Conservation (phyloP, 768 basidiomycete genomes). For the Wakefieldia striispora region DNA sequence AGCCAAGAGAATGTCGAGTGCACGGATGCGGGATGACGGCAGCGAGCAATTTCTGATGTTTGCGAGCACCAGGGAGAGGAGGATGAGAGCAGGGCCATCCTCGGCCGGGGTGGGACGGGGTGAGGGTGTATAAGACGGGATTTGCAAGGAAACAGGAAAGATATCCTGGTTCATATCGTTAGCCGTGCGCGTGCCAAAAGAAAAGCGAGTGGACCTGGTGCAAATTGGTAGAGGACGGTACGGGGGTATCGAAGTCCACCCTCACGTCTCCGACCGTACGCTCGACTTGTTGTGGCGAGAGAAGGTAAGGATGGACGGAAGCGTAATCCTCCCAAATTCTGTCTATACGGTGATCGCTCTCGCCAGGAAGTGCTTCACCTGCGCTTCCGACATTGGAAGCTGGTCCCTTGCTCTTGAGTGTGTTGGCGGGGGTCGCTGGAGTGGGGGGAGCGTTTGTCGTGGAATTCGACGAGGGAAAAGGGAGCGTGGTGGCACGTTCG, state of each 20-base stretch:
- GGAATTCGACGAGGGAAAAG: constrained; percentile 37
- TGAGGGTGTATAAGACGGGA: constrained; percentile 46
- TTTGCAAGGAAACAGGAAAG: constrained; percentile 71
- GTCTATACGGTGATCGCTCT: constrained; percentile 84
- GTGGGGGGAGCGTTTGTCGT: constrained; percentile 28
- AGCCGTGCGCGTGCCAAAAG: neutral
- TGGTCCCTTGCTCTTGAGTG: constrained; percentile 18
- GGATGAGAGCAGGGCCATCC: constrained; percentile 86
- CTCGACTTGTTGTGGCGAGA: constrained; percentile 42
- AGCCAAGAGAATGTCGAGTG: constrained; percentile 83
- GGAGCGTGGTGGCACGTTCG: constrained; percentile 53
- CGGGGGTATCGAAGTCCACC: constrained; percentile 44
- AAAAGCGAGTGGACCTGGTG: constrained; percentile 49
- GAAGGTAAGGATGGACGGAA: constrained; percentile 70
- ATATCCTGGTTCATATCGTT: constrained; percentile 50
- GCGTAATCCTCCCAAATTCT: constrained; percentile 87
- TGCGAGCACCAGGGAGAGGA: constrained; percentile 82
- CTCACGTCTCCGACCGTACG: constrained; percentile 52
- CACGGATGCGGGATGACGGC: constrained; percentile 83
- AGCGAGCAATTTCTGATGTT: constrained; percentile 86
- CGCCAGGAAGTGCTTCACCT: constrained; percentile 54
- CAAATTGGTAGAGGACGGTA: constrained; percentile 46
- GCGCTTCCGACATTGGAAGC: constrained; percentile 19
- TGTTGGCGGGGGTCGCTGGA: constrained; percentile 32
- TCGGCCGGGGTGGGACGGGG: constrained; percentile 58